Conservation (phyloP, 208 protist species). For the Willaertia magna region DNA sequence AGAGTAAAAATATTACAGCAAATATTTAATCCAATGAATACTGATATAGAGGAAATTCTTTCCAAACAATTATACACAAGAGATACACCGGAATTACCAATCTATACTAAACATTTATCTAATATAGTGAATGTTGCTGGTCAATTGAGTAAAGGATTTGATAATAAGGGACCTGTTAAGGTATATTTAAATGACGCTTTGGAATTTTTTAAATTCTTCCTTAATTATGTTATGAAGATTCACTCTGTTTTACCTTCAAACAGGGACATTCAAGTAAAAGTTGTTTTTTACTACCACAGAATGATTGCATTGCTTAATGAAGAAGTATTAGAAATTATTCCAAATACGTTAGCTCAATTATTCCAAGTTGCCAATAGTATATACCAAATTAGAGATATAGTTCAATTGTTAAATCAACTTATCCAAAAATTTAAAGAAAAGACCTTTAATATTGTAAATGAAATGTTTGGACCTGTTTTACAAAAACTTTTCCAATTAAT, state of each 20-base stretch:
- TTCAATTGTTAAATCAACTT: background rate
- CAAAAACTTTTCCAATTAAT: background rate
- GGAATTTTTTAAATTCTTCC: background rate
- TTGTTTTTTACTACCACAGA: background rate
- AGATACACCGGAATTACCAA: background rate
- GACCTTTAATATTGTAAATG: background rate
- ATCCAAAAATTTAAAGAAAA: background rate
- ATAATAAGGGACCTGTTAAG: background rate
- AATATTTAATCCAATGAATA: background rate
- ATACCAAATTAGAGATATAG: background rate
- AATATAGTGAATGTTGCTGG: background rate
- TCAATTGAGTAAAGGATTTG: background rate
- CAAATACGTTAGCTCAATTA: background rate
- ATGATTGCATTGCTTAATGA: background rate
- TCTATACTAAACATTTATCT: background rate
- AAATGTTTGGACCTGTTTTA: background rate
- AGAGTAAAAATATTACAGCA: background rate
- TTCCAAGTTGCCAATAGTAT: background rate
- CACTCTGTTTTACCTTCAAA: background rate
- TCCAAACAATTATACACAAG: background rate
- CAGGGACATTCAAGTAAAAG: background rate
- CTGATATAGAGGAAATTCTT: background rate
- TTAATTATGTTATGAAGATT: background rate
- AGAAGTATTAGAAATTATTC: background rate
- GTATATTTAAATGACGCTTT: background rate